These are phyloP conservation scores for Sphagnurus paluster DNA, from an alignment of 1,284 basidiomycete genomes.

Conservation along the genomic window DNA sequence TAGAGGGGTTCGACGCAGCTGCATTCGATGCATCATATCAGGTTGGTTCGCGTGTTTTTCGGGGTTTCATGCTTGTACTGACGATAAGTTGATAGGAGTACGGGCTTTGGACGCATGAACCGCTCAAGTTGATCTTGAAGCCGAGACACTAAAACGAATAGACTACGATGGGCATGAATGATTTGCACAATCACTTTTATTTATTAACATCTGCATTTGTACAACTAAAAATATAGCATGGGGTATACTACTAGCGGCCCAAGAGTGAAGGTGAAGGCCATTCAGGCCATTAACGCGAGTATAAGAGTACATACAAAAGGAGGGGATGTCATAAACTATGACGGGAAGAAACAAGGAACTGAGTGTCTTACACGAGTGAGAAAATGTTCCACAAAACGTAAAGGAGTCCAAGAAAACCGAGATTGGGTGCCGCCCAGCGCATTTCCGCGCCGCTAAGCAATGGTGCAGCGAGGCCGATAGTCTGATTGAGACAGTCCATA, in stretches of 20 bases:
- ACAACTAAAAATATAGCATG: too few relatives aligned
- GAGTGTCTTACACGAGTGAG: too few relatives aligned
- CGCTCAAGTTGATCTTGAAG: not conserved
- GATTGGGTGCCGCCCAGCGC: not conserved
- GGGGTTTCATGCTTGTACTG: not conserved
- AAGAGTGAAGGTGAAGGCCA: too few relatives aligned
- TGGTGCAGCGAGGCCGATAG: not conserved
- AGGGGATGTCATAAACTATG: too few relatives aligned
- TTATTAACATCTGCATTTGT: too few relatives aligned
- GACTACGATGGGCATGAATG: too few relatives aligned
- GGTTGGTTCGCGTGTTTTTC: not conserved
- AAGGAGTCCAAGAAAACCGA: not conserved
- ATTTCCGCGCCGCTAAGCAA: not conserved
- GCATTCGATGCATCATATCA: not conserved
- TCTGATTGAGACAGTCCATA: not conserved
- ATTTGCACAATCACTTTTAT: too few relatives aligned
- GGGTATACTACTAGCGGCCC: too few relatives aligned
- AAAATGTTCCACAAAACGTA: not conserved
- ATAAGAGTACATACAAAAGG: too few relatives aligned
- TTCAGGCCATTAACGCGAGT: too few relatives aligned
- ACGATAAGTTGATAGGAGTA: not conserved
- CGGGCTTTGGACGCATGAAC: not conserved
- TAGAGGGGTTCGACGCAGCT: not conserved
- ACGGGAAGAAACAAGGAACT: too few relatives aligned
- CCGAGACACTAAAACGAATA: not conserved